Evolutionary conservation across 2,329 filamentous ascomycete genomes (phyloP).

Genomic region (Aspergillus oerlinghausenensis): DNA sequence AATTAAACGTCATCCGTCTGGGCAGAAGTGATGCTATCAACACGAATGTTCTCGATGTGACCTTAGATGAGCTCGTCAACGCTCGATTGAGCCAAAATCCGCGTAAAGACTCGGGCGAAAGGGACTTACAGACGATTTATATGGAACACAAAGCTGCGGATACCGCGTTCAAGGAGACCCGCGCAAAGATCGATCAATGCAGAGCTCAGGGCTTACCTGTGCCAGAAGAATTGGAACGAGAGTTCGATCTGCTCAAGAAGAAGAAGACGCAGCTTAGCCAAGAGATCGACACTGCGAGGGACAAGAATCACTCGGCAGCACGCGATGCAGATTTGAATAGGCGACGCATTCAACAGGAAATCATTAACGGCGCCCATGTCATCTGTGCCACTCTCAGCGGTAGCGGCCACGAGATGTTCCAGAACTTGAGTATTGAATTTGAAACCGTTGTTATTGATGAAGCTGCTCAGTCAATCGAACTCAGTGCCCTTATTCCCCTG

Average conservation of each 20-base stretch:
- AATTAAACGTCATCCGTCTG: constrained; percentile 82
- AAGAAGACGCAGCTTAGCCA: constrained; percentile 72
- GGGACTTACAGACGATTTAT: constrained; percentile 64
- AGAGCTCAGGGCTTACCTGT: constrained; percentile 48
- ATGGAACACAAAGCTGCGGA: constrained; percentile 58
- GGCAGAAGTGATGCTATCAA: constrained; percentile 93
- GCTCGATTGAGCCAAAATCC: constrained; percentile 55
- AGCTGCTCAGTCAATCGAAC: constrained; percentile 94
- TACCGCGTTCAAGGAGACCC: constrained; percentile 64
- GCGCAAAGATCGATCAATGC: constrained; percentile 65
- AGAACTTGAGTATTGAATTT: constrained; percentile 88
- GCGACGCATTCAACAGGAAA: constrained; percentile 80
- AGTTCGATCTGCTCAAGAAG: constrained; percentile 73
- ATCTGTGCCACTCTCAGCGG: constrained; percentile 93
- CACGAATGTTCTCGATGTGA: constrained; percentile 80
- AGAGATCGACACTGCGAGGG: constrained; percentile 81
- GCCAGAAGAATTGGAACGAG: constrained; percentile 58
- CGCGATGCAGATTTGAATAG: constrained; percentile 83
- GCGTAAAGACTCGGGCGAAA: constrained; percentile 43
- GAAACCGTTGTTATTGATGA: constrained; percentile 98
- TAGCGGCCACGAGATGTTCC: constrained; percentile 96
- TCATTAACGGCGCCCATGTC: constrained; percentile 85
- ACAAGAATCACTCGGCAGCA: constrained; percentile 73
- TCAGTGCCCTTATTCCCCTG: constrained; percentile 91
- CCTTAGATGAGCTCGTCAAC: constrained; percentile 85